Percentiles rank a stretch among this genome's conserved stretches.
These are phyloP conservation scores for Penicillium sp. DNA, from an alignment of 2,329 filamentous ascomycete genomes.

Conservation along the genomic window DNA sequence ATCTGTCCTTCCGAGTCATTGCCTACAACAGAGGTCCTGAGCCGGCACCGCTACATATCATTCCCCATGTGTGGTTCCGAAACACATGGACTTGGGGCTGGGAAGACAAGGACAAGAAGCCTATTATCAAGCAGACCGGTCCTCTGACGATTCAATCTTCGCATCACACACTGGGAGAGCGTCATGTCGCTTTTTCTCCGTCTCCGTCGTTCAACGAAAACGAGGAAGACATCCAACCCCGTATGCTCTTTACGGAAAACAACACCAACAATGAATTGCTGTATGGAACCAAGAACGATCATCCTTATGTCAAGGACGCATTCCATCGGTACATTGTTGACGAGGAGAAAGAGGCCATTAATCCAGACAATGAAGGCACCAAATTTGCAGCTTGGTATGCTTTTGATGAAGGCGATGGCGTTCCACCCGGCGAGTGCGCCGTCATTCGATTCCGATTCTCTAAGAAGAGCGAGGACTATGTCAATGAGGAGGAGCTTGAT, in stretches of 20 bases:
- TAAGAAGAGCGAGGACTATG: slow-evolving; percentile 67
- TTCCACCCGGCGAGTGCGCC: slow-evolving; percentile 85
- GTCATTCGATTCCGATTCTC: slow-evolving; percentile 91
- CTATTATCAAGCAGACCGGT: slow-evolving; percentile 64
- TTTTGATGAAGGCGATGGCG: slow-evolving; percentile 85
- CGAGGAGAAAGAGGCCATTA: slow-evolving; percentile 73
- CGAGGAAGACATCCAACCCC: slow-evolving; percentile 77
- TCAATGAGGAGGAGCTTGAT: slow-evolving; percentile 91
- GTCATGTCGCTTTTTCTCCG: slow-evolving; percentile 80
- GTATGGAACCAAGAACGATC: slow-evolving; percentile 73
- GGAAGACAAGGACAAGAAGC: slow-evolving; percentile 71
- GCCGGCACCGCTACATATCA: slow-evolving; percentile 83
- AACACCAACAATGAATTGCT: slow-evolving; percentile 81
- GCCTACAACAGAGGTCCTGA: slow-evolving; percentile 94
- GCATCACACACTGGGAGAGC: slow-evolving; percentile 75
- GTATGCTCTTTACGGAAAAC: slow-evolving; percentile 90
- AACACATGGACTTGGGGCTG: slow-evolving; percentile 97
- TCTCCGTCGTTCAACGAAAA: slow-evolving; percentile 78
- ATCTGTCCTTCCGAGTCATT: slow-evolving; percentile 88
- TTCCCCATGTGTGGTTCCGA: slow-evolving; percentile 94
- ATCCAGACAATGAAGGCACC: slow-evolving; percentile 74
- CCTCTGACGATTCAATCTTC: slow-evolving; percentile 70
- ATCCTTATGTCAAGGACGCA: slow-evolving; percentile 87
- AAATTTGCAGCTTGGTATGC: slow-evolving; percentile 89
- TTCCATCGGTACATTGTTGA: slow-evolving; percentile 87